phyloP scores from a whole-genome alignment of 352 stramenopile genomes.

The Poterioochromonas sp. region DNA sequence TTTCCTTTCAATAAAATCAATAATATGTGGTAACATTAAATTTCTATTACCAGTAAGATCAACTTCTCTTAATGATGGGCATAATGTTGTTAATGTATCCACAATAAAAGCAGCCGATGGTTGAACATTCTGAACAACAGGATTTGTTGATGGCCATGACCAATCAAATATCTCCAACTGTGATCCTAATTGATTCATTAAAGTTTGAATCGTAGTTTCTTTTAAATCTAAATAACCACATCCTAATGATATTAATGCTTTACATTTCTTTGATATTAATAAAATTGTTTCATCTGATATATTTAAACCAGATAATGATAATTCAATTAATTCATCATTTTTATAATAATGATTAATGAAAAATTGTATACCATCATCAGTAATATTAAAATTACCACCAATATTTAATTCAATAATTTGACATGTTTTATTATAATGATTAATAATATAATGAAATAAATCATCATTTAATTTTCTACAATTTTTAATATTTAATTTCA shows the following conservation, averaged over 20 bases:
- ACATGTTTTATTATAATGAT: background rate
- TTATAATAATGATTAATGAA: background rate
- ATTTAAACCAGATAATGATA: background rate
- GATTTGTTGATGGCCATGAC: background rate
- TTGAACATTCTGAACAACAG: background rate
- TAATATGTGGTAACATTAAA: background rate
- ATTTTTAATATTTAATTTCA: background rate
- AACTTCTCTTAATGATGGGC: background rate
- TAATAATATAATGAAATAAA: background rate
- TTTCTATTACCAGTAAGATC: background rate
- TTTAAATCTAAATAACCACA: background rate
- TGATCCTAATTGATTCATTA: background rate
- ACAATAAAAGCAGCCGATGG: background rate
- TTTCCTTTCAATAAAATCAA: background rate
- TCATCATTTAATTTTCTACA: background rate
- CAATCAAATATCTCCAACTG: background rate
- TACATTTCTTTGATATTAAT: background rate
- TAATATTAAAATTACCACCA: slow-evolving; percentile 7
- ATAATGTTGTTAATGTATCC: background rate
- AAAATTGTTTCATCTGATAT: background rate
- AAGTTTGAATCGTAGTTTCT: background rate
- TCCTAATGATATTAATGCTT: background rate
- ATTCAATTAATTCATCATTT: background rate
- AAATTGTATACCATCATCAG: background rate
- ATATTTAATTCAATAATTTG: background rate